phyloP scores from a whole-genome alignment of 768 basidiomycete species.

The Jaapia argillacea region DNA sequence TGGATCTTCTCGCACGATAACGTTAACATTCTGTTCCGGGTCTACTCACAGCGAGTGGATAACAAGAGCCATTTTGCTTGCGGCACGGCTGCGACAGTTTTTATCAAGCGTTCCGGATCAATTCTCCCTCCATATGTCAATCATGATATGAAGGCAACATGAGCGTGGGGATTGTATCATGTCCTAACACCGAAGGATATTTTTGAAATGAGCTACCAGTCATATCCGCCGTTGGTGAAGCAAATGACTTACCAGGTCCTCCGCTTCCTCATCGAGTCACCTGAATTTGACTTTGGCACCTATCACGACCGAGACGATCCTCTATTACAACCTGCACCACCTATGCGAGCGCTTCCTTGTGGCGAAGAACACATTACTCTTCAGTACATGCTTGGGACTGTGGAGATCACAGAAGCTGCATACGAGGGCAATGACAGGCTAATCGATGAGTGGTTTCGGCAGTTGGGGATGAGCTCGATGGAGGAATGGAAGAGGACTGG shows the following conservation, averaged over 20 bases:
- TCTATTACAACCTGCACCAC: conserved; percentile 10
- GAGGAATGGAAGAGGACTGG: conserved; percentile 14
- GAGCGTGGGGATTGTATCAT: too few relatives aligned
- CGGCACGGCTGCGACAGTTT: too few relatives aligned
- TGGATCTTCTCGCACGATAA: conserved; percentile 7
- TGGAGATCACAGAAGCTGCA: conserved; percentile 26
- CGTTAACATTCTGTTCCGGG: too few relatives aligned
- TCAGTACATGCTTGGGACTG: conserved; percentile 26
- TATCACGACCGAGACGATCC: conserved; percentile 13
- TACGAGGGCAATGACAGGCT: conserved; percentile 27
- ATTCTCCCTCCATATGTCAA: too few relatives aligned
- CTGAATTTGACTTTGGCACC: conserved; percentile 21
- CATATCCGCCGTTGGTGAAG: too few relatives aligned
- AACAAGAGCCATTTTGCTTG: too few relatives aligned
- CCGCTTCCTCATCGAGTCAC: conserved; percentile 14
- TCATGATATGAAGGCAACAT: too few relatives aligned
- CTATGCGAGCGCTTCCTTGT: conserved; percentile 17
- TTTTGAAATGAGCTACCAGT: too few relatives aligned
- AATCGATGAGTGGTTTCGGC: conserved; percentile 20
- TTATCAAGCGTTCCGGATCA: too few relatives aligned
- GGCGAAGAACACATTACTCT: conserved; percentile 17
- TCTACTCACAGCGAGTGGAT: too few relatives aligned
- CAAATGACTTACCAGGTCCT: conserved; percentile 22
- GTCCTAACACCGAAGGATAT: too few relatives aligned
- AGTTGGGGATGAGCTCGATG: conserved; percentile 13